phyloP scores from a whole-genome alignment of 768 basidiomycete species.

The Dentipellis sp. region DNA sequence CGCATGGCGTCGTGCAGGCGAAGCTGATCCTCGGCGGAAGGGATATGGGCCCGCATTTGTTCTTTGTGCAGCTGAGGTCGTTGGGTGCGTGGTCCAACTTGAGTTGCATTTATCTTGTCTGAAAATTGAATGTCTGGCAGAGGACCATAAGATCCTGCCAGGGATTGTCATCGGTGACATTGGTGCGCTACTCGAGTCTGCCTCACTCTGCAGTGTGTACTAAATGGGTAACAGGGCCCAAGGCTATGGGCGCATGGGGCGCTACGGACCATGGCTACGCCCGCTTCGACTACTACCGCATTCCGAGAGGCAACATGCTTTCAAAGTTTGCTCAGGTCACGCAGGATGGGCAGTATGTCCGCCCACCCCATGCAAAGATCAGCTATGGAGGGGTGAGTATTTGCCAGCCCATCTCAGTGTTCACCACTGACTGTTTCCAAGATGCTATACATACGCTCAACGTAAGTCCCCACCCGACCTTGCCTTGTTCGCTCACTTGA shows the following conservation, averaged over 20 bases:
- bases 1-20: conserved; percentile 71
- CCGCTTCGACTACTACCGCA: conserved; percentile 52
- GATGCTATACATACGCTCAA: conserved; percentile 70
- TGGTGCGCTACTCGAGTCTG: conserved; percentile 25
- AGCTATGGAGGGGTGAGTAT: conserved; percentile 64
- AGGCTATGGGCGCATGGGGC: conserved; percentile 39
- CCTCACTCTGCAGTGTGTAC: neutral
- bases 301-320: conserved; percentile 66
- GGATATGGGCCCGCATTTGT: conserved; percentile 65
- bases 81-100: conserved; percentile 30
- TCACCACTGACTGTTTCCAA: conserved; percentile 16
- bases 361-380: conserved; percentile 64
- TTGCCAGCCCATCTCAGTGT: neutral
- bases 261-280: conserved; percentile 63
- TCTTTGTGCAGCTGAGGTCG: conserved; percentile 62
- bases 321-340: conserved; percentile 67
- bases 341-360: conserved; percentile 50
- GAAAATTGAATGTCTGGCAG: conserved; percentile 21
- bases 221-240: conserved; percentile 36
- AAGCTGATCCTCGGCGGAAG: conserved; percentile 54
- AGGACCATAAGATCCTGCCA: conserved; percentile 49
- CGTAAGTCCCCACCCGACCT: conserved; percentile 27
- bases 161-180: conserved; percentile 66
- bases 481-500: neutral
- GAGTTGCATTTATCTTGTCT: neutral